Base-by-base conservation (phyloP, 2,329 filamentous ascomycete genomes). In the Paradendryphiella salina region DNA sequence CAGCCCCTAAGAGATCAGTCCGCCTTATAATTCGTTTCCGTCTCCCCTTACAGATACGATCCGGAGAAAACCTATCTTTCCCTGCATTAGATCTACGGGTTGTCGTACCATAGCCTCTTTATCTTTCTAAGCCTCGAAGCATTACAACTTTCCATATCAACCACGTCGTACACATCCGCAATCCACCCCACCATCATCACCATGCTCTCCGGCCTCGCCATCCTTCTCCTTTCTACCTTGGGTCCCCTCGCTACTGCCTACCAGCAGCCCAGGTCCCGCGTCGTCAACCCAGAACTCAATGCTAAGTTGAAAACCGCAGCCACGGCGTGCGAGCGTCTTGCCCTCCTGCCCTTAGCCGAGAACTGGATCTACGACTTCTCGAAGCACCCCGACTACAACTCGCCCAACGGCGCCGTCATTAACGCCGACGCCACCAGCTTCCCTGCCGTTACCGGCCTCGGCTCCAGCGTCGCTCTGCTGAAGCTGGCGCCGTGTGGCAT, bases 361-460 rank as follows among this genome's bases (percentile, higher is more conserved):
- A 75, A 76, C 58, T 81, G 78, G 78, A 62, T 70, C 34, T 82
- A 80, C 62, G 77, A 82, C 67, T 82, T 81, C 66, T 50, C 73
- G 21, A 66, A 68, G 8, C 70, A 78, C 43, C 57, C 64, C 10
- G 69, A 71, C 59, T 79, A 76, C 63, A 76, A 78, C 60, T 77
- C 69, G 26, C 75, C 75, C 53, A 53, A 77, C 1, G 79, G 80
- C 10, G 73, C 75, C 13, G 79, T 82, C 28, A 72, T 78, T 55
- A 81, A 79, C 57, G 79, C 79, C 56, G 80, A 80, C 55, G 76
- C 76, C 10, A 78, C 78, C 14, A 80, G 77, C 15, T 80, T 80
- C 56, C 79, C 79, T 4, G 77, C 78, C 14, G 67, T 77, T 1
- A 73, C 73, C 11, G 76, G 74, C 15, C 72, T 78, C 28, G 77